phyloP scores from a whole-genome alignment of 2,329 filamentous ascomycete species.

The Botrytis cinerea region DNA sequence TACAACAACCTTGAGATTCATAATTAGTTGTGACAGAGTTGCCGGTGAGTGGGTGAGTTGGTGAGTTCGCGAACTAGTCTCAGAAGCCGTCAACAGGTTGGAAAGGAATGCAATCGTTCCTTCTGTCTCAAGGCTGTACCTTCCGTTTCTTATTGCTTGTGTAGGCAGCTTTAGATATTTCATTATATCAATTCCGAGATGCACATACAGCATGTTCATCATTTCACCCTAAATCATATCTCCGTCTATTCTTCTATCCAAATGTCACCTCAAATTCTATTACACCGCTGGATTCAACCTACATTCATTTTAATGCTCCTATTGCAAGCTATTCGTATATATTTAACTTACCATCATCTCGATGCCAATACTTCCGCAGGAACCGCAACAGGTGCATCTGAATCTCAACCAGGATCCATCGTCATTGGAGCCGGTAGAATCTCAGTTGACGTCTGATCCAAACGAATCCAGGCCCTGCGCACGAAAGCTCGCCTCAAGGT shows the following conservation, averaged over 20 bases:
- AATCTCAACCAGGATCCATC: constrained; percentile 19
- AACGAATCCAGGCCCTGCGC: constrained; percentile 17
- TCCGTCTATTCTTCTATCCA: constrained; percentile 19
- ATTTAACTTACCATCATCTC: constrained; percentile 16
- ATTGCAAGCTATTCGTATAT: constrained; percentile 23
- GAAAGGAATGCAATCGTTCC: background rate
- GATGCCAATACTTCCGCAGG: constrained; percentile 30
- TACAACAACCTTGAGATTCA: background rate
- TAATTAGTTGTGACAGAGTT: background rate
- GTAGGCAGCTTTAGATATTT: background rate
- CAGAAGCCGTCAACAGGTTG: background rate
- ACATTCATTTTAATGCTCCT: constrained; percentile 29
- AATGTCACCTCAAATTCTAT: constrained; percentile 29
- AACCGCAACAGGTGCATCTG: constrained; percentile 23
- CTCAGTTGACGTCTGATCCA: constrained; percentile 29
- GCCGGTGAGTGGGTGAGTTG: background rate
- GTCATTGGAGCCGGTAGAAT: constrained; percentile 22
- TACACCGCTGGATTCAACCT: constrained; percentile 26
- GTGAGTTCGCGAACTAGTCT: background rate
- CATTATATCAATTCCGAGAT: background rate
- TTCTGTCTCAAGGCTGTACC: constrained; percentile 8
- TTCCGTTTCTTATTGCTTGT: background rate
- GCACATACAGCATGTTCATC: background rate
- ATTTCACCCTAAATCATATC: background rate
- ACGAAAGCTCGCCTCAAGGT: constrained; percentile 15